A percentile compares a stretch with the other conserved stretches of the same genome.
These are phyloP conservation scores for Phytopythium sindhum DNA, from an alignment of 352 stramenopile genomes.

Conservation along the genomic window DNA sequence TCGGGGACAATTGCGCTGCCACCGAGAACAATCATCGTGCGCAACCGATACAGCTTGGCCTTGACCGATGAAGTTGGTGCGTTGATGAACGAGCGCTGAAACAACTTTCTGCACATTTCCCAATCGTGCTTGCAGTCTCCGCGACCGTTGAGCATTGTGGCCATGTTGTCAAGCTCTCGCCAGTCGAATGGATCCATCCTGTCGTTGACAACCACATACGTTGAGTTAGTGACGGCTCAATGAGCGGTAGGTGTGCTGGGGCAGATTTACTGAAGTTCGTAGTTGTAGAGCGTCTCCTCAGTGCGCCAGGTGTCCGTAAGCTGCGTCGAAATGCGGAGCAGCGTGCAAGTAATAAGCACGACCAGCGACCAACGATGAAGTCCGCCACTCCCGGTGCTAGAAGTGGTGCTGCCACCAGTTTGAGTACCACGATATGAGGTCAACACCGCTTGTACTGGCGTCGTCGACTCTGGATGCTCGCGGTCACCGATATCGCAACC, in stretches of 20 bases:
- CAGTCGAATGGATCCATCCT: conserved; percentile 53
- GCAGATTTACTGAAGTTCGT: conserved; percentile 27
- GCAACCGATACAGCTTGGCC: conserved; percentile 21
- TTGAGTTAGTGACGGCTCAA: neutral
- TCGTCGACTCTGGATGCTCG: conserved; percentile 2
- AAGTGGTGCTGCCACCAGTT: neutral
- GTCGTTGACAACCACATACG: neutral
- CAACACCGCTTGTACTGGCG: neutral
- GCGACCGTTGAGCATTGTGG: conserved; percentile 7
- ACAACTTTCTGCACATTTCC: conserved; percentile 15
- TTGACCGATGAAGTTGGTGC: conserved; percentile 25
- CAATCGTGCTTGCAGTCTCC: conserved; percentile 10
- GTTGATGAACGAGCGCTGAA: conserved; percentile 21
- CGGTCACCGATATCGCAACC: neutral
- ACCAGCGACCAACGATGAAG: conserved; percentile 1
- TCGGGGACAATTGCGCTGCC: conserved; percentile 1
- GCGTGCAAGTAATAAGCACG: conserved; percentile 10
- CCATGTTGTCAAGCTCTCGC: conserved; percentile 39
- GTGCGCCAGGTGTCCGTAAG: conserved; percentile 31
- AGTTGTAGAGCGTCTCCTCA: conserved; percentile 30
- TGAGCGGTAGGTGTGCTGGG: neutral
- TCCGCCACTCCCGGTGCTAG: neutral
- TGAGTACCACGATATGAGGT: neutral
- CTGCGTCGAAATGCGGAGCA: conserved; percentile 21
- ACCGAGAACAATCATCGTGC: conserved; percentile 13